A percentile compares a stretch with the other conserved stretches of the same genome.
These are phyloP conservation scores for Tetrahymena elliotti DNA, from an alignment of 73 alveolate genomes.

Conservation along the genomic window DNA sequence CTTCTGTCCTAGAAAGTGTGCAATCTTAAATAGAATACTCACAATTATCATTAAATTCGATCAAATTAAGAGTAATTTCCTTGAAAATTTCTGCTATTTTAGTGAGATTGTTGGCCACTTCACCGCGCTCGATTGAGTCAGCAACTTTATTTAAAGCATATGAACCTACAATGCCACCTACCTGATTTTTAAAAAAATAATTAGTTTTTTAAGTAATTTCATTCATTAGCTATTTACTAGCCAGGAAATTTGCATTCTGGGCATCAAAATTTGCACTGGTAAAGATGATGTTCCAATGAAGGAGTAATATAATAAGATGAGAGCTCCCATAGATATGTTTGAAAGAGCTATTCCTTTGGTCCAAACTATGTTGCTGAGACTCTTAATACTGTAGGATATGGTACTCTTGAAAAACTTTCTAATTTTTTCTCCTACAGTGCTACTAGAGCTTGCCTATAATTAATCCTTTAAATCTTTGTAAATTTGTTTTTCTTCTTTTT, in stretches of 20 bases:
- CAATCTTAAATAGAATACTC: neutral
- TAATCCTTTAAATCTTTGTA: neutral
- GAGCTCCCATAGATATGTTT: neutral
- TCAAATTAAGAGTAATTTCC: neutral
- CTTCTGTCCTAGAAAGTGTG: neutral
- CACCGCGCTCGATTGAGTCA: neutral
- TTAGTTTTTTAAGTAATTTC: no score
- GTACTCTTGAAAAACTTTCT: neutral
- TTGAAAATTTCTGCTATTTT: neutral
- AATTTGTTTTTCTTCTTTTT: neutral
- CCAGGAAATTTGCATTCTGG: neutral
- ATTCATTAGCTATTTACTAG: neutral
- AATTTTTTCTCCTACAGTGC: neutral
- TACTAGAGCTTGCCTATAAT: neutral
- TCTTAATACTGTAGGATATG: neutral
- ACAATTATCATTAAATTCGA: neutral
- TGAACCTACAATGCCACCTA: neutral
- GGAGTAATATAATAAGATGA: neutral
- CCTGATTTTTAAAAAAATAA: neutral
- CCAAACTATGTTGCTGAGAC: neutral
- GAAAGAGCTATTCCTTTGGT: neutral
- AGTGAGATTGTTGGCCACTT: neutral
- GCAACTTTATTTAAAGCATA: neutral
- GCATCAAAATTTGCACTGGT: neutral
- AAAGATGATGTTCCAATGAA: neutral